These are phyloP conservation scores for Linum tenue DNA, from an alignment of 345 rosid genomes.

Conservation along the genomic window DNA sequence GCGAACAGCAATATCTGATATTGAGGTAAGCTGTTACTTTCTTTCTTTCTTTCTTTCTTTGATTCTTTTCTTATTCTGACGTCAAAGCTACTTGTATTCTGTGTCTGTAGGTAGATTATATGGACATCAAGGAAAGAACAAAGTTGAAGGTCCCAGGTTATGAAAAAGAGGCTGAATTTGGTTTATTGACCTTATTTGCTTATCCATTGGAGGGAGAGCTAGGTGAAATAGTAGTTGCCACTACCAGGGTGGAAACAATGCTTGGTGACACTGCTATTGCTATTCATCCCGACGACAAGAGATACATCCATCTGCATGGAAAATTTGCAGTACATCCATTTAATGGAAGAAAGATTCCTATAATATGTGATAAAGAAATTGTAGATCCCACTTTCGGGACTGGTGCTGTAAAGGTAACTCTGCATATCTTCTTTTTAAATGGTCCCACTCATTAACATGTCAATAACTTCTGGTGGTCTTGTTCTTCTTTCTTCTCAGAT, in stretches of 20 bases:
- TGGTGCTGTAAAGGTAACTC: slow-evolving; percentile 85
- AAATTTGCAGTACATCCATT: slow-evolving; percentile 85
- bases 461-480: background rate
- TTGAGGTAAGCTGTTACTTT: slow-evolving; percentile 49
- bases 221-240: slow-evolving; percentile 92
- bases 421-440: slow-evolving; percentile 9
- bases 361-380: slow-evolving; percentile 66
- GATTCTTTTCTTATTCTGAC: slow-evolving; percentile 12
- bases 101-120: slow-evolving; percentile 64
- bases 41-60: slow-evolving; percentile 6
- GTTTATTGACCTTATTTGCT: slow-evolving; percentile 82
- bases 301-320: slow-evolving; percentile 81
- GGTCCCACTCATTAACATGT: slow-evolving; percentile 3
- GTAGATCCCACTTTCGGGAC: slow-evolving; percentile 91
- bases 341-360: slow-evolving; percentile 74
- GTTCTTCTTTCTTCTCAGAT: slow-evolving; percentile 42
- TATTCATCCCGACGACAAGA: slow-evolving; percentile 75
- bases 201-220: slow-evolving; percentile 70
- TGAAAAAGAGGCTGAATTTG: slow-evolving; percentile 82
- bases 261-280: slow-evolving; percentile 97
- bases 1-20: slow-evolving; percentile 81
- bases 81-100: slow-evolving; percentile 11
- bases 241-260: slow-evolving; percentile 97
- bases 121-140: slow-evolving; percentile 62
- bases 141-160: slow-evolving; percentile 66